Conservation (phyloP, 73 alveolate species). For the Paramecium biaurelia region DNA sequence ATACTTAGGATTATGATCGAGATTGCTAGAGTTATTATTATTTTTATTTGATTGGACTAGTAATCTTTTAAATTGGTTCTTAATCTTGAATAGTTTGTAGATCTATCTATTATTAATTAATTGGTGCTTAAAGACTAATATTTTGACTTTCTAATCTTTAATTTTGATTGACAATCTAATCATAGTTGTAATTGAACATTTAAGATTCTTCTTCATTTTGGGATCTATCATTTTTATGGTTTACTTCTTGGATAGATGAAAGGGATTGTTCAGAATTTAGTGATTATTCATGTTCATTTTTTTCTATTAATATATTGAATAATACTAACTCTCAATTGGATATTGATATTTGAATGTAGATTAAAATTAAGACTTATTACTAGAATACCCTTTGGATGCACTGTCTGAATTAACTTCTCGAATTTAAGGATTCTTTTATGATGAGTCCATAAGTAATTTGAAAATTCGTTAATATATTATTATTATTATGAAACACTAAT, state of each 20-base stretch:
- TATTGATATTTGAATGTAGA: background rate
- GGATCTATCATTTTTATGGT: background rate
- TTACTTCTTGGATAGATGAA: background rate
- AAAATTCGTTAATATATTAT: background rate
- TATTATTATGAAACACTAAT: background rate
- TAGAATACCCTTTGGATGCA: background rate
- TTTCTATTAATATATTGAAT: background rate
- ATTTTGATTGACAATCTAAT: background rate
- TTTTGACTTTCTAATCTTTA: background rate
- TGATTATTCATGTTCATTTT: background rate
- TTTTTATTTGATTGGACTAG: background rate
- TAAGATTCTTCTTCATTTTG: background rate
- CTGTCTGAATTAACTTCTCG: background rate
- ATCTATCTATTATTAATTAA: background rate
- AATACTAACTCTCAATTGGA: constrained; percentile 6
- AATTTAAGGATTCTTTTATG: background rate
- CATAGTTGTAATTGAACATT: background rate
- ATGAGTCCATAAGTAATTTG: background rate
- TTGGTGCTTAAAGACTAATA: background rate
- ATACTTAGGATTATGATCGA: background rate
- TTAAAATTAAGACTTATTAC: background rate
- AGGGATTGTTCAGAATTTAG: background rate
- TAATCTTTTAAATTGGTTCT: background rate
- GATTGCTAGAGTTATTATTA: background rate
- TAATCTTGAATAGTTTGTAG: background rate